Conservation (phyloP, 495 filamentous ascomycete genomes). For the Cercophora newfieldiana region DNA sequence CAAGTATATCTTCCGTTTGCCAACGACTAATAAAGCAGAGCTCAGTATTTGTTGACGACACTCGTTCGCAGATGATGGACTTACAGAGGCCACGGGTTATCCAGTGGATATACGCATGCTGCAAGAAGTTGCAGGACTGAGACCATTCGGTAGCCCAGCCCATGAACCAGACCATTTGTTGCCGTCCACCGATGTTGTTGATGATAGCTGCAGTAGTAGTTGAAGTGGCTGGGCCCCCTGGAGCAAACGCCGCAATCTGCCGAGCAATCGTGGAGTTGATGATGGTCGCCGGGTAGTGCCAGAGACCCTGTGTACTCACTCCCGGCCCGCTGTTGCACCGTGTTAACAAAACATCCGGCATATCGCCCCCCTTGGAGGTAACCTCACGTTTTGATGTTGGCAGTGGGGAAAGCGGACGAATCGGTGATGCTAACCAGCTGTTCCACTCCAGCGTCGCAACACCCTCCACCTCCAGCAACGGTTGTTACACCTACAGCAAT, state of each 20-base stretch:
- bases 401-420: constrained; percentile 48
- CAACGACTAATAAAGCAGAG: constrained; percentile 40
- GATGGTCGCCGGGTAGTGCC: constrained; percentile 59
- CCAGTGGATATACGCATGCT: constrained; percentile 67
- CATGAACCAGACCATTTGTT: constrained; percentile 66
- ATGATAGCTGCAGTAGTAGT: constrained; percentile 58
- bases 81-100: constrained; percentile 54
- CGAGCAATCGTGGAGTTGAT: constrained; percentile 54
- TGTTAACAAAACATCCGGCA: not conserved
- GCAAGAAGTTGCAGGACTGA: constrained; percentile 54
- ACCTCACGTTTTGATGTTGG: constrained; percentile 46
- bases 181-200: constrained; percentile 56
- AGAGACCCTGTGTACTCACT: constrained; percentile 45
- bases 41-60: not conserved
- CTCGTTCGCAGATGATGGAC: not conserved
- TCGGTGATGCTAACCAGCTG: constrained; percentile 54
- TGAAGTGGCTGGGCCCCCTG: constrained; percentile 22
- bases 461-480: constrained; percentile 31
- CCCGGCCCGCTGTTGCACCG: constrained; percentile 16
- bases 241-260: constrained; percentile 53
- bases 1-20: constrained; percentile 56
- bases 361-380: not conserved
- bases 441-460: constrained; percentile 48
- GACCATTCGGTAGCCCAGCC: constrained; percentile 58
- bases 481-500: constrained; percentile 22